These are phyloP conservation scores for Alternaria metachromatica DNA, from an alignment of 2,329 filamentous ascomycete species.

Conservation along the genomic window DNA sequence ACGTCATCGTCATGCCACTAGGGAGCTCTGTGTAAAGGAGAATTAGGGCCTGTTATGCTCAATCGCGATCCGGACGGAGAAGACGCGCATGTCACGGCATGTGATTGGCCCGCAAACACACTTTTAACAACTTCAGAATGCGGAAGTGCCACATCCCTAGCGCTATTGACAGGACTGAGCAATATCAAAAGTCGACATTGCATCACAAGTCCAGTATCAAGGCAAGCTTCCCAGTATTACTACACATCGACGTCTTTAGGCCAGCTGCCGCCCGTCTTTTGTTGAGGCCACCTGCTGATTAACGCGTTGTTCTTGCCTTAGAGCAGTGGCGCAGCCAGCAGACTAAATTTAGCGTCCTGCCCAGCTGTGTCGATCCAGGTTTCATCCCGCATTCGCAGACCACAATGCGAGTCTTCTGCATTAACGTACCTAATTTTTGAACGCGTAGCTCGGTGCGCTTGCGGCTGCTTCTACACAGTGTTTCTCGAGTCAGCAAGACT, in stretches of 20 bases:
- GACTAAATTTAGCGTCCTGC: slow-evolving; percentile 13
- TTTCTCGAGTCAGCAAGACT: background rate
- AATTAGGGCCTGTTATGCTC: background rate
- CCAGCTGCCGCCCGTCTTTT: background rate
- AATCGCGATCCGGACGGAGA: background rate
- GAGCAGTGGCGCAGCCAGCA: slow-evolving; percentile 17
- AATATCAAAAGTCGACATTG: background rate
- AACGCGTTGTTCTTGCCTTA: slow-evolving; percentile 1
- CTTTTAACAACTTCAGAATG: slow-evolving; percentile 7
- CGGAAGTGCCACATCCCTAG: slow-evolving; percentile 8
- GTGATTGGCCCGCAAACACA: slow-evolving; percentile 5
- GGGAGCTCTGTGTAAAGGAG: slow-evolving; percentile 1
- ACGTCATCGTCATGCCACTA: slow-evolving; percentile 15
- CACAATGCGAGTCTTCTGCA: background rate
- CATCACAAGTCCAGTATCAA: background rate
- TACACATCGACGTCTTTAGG: background rate
- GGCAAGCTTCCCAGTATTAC: background rate
- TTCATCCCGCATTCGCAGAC: slow-evolving; percentile 6
- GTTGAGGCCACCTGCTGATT: slow-evolving; percentile 3
- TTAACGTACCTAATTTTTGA: background rate
- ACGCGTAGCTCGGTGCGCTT: background rate
- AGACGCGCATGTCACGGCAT: background rate
- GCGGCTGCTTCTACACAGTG: background rate
- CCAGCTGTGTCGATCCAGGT: slow-evolving; percentile 10
- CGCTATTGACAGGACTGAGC: background rate